Base-by-base conservation (phyloP, 805 yeast genomes). In the Myxozyma monticola region DNA sequence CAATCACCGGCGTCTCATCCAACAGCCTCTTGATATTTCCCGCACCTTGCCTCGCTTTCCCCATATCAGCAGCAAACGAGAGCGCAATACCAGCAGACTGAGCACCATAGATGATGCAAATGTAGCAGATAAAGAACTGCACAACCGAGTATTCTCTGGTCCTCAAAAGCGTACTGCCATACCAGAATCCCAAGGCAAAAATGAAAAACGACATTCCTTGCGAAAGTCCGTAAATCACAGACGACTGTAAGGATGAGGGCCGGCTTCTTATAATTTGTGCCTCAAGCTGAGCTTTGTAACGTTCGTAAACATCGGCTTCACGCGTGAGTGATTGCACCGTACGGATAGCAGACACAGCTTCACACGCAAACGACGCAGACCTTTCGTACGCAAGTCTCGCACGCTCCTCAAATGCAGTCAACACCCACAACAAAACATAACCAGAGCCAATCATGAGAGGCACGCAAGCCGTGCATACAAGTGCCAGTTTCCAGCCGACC, bases 171-270 rank as follows among this genome's bases (percentile, higher is more conserved):
- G 69, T 63, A 2, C 73, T 56, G 3, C 76, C 76, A 59, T 69
- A 72, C 76, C 76, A 72, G 64, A 73, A 72, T 20, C 69, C 70
- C 2, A 72, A 65, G 1, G 70, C 76, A 57, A 68, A 62, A 17
- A 72, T 64, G 64, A 71, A 68, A 5, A 73, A 72, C 25, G 37
- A 39, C 25, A 51, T 30, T 2, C 42, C 42, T 26, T 52, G 57
- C 5, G 57, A 47, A 4, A 39, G 24, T 3, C 54, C 57, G 28
- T 44, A 52, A 15, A 52, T 33, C n/a, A 26, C 33, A 12, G 57
- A 42, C 17, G 57, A 52, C 31, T 42, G 43, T 14, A 48, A 15
- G 2, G 50, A 35, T 8, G 55, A 26, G 2, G 25, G 22, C 18
- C 53, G 24, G 30, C 20, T 37, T 17, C 18, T 21, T 6, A 14